Evolutionary conservation across 1,139 yeast species (phyloP).

Genomic region (Nematodospora anomalae): DNA sequence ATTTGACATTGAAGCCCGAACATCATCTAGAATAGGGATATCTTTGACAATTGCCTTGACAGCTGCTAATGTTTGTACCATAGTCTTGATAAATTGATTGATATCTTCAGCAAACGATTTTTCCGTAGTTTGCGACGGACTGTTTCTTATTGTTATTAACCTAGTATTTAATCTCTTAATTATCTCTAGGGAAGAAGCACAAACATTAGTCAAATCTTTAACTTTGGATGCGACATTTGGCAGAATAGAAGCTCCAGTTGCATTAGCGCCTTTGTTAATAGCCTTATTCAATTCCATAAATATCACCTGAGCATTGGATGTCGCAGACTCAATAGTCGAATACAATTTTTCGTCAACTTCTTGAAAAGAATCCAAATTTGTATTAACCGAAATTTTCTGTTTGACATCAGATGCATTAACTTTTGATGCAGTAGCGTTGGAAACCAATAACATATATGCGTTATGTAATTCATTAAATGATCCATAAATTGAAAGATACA

Average conservation of each 20-base stretch:
- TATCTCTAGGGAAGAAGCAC: conserved; percentile 76
- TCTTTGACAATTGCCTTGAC: conserved; percentile 83
- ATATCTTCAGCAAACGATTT: conserved; percentile 83
- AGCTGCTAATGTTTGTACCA: conserved; percentile 77
- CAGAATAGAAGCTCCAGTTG: conserved; percentile 21
- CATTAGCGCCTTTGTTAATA: conserved; percentile 64
- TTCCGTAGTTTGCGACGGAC: conserved; percentile 57
- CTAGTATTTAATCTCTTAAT: conserved; percentile 66
- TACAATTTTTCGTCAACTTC: conserved; percentile 78
- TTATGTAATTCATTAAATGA: conserved; percentile 74
- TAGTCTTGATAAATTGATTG: conserved; percentile 77
- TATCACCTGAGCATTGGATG: conserved; percentile 76
- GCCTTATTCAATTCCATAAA: conserved; percentile 77
- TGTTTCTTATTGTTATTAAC: conserved; percentile 51
- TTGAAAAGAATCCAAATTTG: conserved; percentile 27
- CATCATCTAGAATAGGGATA: conserved; percentile 75
- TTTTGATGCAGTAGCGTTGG: conserved; percentile 22
- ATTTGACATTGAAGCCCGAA: conserved; percentile 75
- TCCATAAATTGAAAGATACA: conserved; percentile 69
- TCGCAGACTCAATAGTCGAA: conserved; percentile 71
- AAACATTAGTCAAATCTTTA: conserved; percentile 76
- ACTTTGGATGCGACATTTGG: conserved; percentile 58
- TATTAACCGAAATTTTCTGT: conserved; percentile 27
- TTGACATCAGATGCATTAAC: conserved; percentile 24
- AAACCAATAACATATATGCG: conserved; percentile 60